Conservation (phyloP, 2,329 filamentous ascomycete genomes). For the Neopestalotiopsis rosae region DNA sequence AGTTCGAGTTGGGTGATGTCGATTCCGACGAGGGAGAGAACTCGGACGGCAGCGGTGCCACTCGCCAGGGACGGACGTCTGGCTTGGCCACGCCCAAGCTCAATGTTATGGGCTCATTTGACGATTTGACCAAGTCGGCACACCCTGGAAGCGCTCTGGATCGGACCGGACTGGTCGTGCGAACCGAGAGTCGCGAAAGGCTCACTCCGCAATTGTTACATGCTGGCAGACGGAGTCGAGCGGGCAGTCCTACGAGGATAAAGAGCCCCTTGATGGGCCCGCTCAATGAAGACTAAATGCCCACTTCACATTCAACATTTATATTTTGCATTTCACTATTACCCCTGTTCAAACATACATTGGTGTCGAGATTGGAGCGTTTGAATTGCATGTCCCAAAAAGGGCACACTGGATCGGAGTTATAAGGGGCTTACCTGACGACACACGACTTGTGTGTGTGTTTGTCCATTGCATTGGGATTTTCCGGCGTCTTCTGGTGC, state of each 20-base stretch:
- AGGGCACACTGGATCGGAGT: slow-evolving; percentile 9
- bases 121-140: slow-evolving; percentile 44
- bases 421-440: background rate
- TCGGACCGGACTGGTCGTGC: slow-evolving; percentile 74
- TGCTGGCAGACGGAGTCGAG: slow-evolving; percentile 62
- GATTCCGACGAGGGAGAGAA: slow-evolving; percentile 69
- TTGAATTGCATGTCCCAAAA: background rate
- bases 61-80: slow-evolving; percentile 63
- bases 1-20: slow-evolving; percentile 78
- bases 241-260: slow-evolving; percentile 61
- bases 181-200: slow-evolving; percentile 87
- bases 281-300: slow-evolving; percentile 46
- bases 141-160: slow-evolving; percentile 55
- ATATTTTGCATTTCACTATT: slow-evolving; percentile 19
- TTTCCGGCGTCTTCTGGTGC: slow-evolving; percentile 1
- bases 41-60: slow-evolving; percentile 62
- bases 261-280: slow-evolving; percentile 64
- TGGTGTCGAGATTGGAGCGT: background rate
- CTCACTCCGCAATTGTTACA: slow-evolving; percentile 64
- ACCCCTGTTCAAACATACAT: slow-evolving; percentile 15
- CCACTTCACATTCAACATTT: slow-evolving; percentile 27
- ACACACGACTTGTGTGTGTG: background rate
- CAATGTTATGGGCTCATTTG: slow-evolving; percentile 54
- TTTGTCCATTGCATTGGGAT: background rate
- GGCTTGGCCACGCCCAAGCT: slow-evolving; percentile 72